A percentile compares a stretch with the other conserved stretches of the same genome.
phyloP scores from a whole-genome alignment of 1,139 yeast species.

The Taphrina confusa region DNA sequence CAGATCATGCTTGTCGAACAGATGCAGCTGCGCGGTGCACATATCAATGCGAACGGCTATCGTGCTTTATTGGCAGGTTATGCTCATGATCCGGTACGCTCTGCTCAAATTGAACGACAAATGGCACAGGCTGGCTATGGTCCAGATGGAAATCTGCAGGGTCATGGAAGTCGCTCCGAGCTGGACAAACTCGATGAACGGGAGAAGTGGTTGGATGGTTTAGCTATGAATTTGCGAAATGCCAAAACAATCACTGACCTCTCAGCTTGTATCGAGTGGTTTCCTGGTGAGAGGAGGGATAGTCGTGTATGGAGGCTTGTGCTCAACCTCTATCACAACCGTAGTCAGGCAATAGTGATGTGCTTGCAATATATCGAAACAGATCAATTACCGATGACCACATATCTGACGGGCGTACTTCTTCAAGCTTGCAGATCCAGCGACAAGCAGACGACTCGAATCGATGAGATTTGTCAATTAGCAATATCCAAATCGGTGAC shows the following conservation, averaged over 20 bases:
- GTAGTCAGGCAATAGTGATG: not conserved
- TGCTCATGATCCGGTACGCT: not conserved
- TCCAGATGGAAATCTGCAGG: not conserved
- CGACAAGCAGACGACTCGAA: not conserved
- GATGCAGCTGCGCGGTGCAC: constrained; percentile 1
- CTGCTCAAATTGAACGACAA: not conserved
- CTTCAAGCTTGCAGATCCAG: not conserved
- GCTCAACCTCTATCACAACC: not conserved
- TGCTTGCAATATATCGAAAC: not conserved
- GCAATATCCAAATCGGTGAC: not conserved
- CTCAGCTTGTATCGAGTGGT: not conserved
- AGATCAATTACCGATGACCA: not conserved
- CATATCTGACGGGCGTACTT: constrained; percentile 3
- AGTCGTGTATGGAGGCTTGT: not conserved
- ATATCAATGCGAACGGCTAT: constrained; percentile 1
- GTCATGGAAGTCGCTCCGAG: not conserved
- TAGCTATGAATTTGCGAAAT: not conserved
- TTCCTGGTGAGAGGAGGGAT: not conserved
- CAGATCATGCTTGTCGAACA: constrained; percentile 1
- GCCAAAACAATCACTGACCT: not conserved
- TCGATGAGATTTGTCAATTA: not conserved
- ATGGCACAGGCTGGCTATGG: constrained; percentile 7
- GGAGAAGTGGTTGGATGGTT: not conserved
- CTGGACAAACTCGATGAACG: not conserved
- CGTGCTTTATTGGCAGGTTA: not conserved